Evolutionary conservation across 768 basidiomycete species (phyloP).

Genomic region (Royoungia palumana): DNA sequence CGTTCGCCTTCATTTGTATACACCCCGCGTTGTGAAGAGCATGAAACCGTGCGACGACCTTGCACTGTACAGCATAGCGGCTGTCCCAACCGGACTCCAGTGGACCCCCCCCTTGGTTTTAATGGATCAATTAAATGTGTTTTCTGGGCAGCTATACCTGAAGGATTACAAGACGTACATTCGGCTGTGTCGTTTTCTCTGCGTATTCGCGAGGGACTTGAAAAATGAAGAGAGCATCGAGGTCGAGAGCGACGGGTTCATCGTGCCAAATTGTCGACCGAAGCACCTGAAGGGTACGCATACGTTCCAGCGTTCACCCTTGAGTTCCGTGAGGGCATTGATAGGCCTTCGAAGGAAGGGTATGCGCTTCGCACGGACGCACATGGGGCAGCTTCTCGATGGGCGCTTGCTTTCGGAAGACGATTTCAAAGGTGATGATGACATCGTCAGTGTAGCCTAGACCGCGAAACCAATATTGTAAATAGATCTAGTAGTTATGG

Average conservation of each 20-base stretch:
- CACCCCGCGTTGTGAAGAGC: constrained; percentile 34
- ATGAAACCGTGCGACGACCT: constrained; percentile 39
- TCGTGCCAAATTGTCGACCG: constrained; percentile 15
- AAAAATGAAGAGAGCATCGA: neutral
- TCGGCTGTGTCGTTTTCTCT: constrained; percentile 26
- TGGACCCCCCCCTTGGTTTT: neutral
- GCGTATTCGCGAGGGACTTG: constrained; percentile 21
- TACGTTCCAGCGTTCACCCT: constrained; percentile 35
- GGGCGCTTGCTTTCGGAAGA: constrained; percentile 21
- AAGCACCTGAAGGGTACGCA: neutral
- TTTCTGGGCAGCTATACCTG: constrained; percentile 34
- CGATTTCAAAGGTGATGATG: constrained; percentile 19
- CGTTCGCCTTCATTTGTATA: constrained; percentile 42
- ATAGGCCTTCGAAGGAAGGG: constrained; percentile 38
- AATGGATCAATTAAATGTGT: constrained; percentile 27
- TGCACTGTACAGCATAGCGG: constrained; percentile 8
- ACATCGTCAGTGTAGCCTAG: too few relatives aligned
- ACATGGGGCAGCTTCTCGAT: constrained; percentile 40
- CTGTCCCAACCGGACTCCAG: neutral
- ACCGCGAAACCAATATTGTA: too few relatives aligned
- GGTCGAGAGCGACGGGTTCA: constrained; percentile 20
- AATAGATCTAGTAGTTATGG: too few relatives aligned
- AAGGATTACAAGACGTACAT: constrained; percentile 26
- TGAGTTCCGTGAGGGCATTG: constrained; percentile 24
- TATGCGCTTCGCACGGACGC: constrained; percentile 34